Evolutionary conservation across 2,329 filamentous ascomycete species (phyloP).

Genomic region (Chaetothyriales sp.): DNA sequence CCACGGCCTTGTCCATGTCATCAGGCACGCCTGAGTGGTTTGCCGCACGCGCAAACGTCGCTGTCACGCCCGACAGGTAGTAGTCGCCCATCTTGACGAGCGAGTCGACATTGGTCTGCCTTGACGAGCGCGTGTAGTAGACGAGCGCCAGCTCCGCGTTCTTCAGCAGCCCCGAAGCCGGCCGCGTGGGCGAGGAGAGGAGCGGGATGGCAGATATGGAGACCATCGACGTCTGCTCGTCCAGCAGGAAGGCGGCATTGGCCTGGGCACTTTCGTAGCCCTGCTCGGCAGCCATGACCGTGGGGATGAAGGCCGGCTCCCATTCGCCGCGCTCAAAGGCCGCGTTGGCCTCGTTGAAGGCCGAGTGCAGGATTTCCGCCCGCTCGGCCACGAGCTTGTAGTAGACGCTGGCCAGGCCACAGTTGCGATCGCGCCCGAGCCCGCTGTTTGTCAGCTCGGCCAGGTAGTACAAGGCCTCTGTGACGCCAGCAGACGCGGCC

Average conservation of each 20-base stretch:
- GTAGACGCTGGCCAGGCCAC: constrained; percentile 61
- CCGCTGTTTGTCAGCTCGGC: constrained; percentile 75
- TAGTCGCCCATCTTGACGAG: constrained; percentile 98
- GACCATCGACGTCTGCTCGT: constrained; percentile 53
- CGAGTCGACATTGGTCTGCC: constrained; percentile 84
- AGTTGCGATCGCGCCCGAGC: constrained; percentile 66
- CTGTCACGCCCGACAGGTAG: constrained; percentile 54
- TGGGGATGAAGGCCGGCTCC: constrained; percentile 65
- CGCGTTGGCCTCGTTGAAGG: constrained; percentile 69
- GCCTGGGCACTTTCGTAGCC: constrained; percentile 82
- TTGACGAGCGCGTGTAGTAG: constrained; percentile 89
- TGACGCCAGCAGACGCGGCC: constrained; percentile 65
- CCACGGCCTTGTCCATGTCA: constrained; percentile 74
- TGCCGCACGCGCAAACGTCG: neutral
- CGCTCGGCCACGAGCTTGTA: constrained; percentile 70
- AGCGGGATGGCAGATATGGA: constrained; percentile 42
- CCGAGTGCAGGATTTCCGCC: constrained; percentile 59
- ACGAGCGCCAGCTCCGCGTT: constrained; percentile 57
- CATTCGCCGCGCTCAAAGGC: constrained; percentile 68
- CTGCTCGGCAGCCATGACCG: constrained; percentile 81
- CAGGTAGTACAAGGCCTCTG: constrained; percentile 85
- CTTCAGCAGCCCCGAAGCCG: constrained; percentile 39
- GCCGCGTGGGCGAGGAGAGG: constrained; percentile 31
- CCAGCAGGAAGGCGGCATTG: constrained; percentile 77
- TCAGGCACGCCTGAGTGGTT: constrained; percentile 13